Evolutionary conservation across 139 green algal species (phyloP), one percentile per base, ranked within the genome.

Genomic region (Micromonas pusilla): DNA sequence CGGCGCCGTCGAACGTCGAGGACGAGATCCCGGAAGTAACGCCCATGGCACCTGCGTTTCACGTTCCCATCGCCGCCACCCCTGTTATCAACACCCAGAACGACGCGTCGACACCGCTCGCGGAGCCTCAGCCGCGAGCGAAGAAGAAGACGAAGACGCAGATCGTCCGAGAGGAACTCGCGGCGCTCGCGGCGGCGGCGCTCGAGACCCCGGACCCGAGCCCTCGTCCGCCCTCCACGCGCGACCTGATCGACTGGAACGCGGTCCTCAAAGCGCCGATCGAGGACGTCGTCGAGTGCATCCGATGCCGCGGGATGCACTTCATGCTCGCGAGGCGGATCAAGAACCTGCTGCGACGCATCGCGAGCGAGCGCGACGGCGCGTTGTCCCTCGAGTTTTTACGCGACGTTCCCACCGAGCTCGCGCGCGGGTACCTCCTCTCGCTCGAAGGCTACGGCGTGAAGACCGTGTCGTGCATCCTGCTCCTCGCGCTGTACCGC

Each of bases 331-430:
- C 65, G 1, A 62, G 32, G 0, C 74, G 81, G 25, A 88, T 89
- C 33, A 68, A 86, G 54, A 57, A 62, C 34, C 85, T 88, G 34
- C 76, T 88, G 3, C 39, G 60, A 39, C 68, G 70, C 19, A 30
- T 78, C 19, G 4, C 39, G 3, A 34, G 16, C 33, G 33, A 78
- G 39, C 53, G 57, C 72, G 9, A 39, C 9, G 72, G 54, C 23
- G 52, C 62, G 37, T 73, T 93, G 54, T 89, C 78, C 0, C 80
- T 93, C 62, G 90, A 95, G 79, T 92, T 88, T 85, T 65, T 95
- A 72, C 85, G 87, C 20, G 60, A 81, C 2, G 76, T 79, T 2
- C 67, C 28, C 34, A 81, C 70, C 81, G 52, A 78, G 20, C 26
- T 63, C 16, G 72, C 72, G 0, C 30, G 52, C 1, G 72, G n/a